A percentile compares a stretch with the other conserved stretches of the same genome.
phyloP scores from a whole-genome alignment of 2,329 filamentous ascomycete species.

The Pyricularia pennisetigena region DNA sequence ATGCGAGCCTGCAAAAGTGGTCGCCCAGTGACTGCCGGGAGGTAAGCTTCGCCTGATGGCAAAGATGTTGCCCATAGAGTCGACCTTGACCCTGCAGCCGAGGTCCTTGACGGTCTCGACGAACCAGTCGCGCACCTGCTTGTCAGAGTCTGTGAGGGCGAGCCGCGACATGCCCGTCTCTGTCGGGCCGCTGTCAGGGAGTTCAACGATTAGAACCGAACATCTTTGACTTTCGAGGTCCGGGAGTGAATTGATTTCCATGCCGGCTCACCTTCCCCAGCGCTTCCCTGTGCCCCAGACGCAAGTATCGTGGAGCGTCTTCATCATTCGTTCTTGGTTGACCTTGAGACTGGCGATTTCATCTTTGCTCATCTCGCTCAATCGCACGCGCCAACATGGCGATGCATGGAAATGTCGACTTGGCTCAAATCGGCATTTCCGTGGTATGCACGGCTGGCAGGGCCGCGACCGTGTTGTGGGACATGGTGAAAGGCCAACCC shows the following conservation, averaged over 20 bases:
- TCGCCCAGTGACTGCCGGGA: constrained; percentile 50
- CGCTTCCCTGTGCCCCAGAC: constrained; percentile 33
- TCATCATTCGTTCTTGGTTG: constrained; percentile 8
- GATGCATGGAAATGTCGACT: constrained; percentile 1
- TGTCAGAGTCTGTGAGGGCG: constrained; percentile 61
- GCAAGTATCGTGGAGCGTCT: constrained; percentile 10
- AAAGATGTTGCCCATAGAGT: constrained; percentile 76
- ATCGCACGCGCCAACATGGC: background rate
- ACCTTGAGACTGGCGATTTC: constrained; percentile 7
- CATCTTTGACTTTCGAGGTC: constrained; percentile 8
- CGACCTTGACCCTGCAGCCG: constrained; percentile 58
- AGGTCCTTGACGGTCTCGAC: constrained; percentile 49
- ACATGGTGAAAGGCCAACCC: background rate
- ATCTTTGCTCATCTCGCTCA: background rate
- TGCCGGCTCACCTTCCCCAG: constrained; percentile 50
- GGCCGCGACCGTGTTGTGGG: background rate
- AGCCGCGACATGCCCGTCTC: constrained; percentile 73
- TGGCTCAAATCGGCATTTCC: background rate
- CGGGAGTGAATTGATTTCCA: constrained; percentile 6
- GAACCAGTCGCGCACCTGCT: constrained; percentile 67
- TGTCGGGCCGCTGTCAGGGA: constrained; percentile 31
- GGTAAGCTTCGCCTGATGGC: constrained; percentile 60
- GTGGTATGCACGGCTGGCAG: background rate
- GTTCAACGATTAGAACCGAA: background rate
- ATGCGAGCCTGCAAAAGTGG: constrained; percentile 63